Evolutionary conservation across 2,329 filamentous ascomycete species (phyloP).

Genomic region (Fusarium sp.): DNA sequence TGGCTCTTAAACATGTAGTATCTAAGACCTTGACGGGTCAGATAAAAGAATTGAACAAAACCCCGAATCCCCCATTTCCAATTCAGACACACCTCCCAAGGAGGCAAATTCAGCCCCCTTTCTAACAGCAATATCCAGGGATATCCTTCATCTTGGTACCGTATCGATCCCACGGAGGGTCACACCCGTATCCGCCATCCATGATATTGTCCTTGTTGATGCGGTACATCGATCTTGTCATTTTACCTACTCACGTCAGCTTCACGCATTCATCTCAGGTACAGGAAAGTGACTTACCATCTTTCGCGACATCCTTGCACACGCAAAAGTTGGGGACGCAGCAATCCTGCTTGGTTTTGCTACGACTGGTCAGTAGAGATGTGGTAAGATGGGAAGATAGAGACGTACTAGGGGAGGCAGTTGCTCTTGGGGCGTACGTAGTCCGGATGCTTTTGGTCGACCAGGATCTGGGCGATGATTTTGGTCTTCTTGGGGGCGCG

Average conservation of each 20-base stretch:
- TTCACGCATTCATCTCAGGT: too few relatives aligned
- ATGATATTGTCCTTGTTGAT: conserved; percentile 27
- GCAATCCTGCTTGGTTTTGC: conserved; percentile 13
- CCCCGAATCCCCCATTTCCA: not conserved
- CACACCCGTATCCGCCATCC: conserved; percentile 18
- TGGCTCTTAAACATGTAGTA: not conserved
- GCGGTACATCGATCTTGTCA: conserved; percentile 11
- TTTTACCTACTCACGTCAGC: conserved; percentile 2
- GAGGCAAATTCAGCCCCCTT: conserved; percentile 1
- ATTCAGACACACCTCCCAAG: not conserved
- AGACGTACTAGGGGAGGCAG: conserved; percentile 24
- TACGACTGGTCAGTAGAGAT: conserved; percentile 8
- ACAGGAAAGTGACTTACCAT: conserved; percentile 13
- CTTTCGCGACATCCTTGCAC: conserved; percentile 8
- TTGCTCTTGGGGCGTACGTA: conserved; percentile 8
- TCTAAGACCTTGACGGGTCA: not conserved
- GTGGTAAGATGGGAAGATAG: accelerated
- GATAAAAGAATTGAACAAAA: not conserved
- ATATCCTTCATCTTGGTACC: conserved; percentile 22
- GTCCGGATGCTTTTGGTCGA: not conserved
- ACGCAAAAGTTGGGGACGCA: conserved; percentile 34
- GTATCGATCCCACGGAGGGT: conserved; percentile 30
- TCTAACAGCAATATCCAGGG: conserved; percentile 33
- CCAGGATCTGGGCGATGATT: too few relatives aligned
- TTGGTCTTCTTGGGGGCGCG: too few relatives aligned